A percentile compares a stretch with the other conserved stretches of the same genome.
phyloP scores from a whole-genome alignment of 768 basidiomycete genomes.

The Hygrophorus pudorinus region DNA sequence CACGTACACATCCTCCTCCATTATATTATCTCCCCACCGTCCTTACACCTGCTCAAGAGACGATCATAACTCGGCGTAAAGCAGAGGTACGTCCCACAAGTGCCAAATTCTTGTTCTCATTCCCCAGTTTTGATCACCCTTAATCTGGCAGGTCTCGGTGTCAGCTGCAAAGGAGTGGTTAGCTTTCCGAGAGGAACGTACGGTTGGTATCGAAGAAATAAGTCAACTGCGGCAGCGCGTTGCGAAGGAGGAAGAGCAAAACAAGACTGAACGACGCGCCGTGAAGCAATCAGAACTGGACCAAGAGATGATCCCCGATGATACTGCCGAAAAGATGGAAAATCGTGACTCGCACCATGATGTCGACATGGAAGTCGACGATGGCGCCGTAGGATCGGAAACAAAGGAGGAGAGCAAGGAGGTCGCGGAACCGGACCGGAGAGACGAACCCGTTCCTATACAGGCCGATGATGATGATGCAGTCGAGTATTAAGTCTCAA shows the following conservation, averaged over 20 bases:
- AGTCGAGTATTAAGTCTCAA: conserved; percentile 55
- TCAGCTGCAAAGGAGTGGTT: conserved; percentile 63
- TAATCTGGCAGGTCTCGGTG: conserved; percentile 37
- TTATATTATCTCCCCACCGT: conserved; percentile 68
- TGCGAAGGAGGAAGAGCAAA: conserved; percentile 51
- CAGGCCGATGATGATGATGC: conserved; percentile 73
- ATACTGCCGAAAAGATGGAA: conserved; percentile 4
- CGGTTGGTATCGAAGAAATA: conserved; percentile 51
- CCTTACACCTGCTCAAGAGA: conserved; percentile 59
- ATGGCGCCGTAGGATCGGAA: conserved; percentile 16
- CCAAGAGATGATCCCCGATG: conserved; percentile 30
- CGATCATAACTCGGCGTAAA: conserved; percentile 53
- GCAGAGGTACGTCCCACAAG: conserved; percentile 36
- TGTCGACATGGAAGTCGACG: conserved; percentile 30
- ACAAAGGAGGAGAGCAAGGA: conserved; percentile 27
- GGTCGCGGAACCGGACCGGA: conserved; percentile 32
- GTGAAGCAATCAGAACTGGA: conserved; percentile 22
- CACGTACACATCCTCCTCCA: conserved; percentile 64
- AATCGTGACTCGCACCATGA: conserved; percentile 10
- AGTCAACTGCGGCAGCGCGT: conserved; percentile 51
- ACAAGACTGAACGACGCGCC: conserved; percentile 23
- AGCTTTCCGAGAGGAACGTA: conserved; percentile 51
- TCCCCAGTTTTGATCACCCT: conserved; percentile 2
- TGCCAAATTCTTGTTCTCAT: background rate
- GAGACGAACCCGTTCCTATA: conserved; percentile 42